Evolutionary conservation across 2,329 filamentous ascomycete species (phyloP).

Genomic region (Hypoxylon sp.): DNA sequence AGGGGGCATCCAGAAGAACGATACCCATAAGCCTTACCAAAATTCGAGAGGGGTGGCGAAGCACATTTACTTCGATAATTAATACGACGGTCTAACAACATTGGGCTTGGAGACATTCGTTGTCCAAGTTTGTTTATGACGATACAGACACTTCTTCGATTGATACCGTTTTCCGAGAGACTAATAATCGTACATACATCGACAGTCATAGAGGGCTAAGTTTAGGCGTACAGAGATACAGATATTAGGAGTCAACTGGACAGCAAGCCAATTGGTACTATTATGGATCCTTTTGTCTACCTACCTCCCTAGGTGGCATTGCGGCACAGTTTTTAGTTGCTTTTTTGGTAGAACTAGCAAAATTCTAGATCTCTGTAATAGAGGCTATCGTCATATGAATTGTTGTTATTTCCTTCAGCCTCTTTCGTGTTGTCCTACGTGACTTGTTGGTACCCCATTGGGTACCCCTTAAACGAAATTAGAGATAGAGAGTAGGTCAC

Average conservation of each 20-base stretch:
- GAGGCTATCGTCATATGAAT: slow-evolving; percentile 9
- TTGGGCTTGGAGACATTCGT: not conserved
- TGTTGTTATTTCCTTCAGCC: slow-evolving; percentile 5
- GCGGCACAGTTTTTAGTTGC: slow-evolving; percentile 7
- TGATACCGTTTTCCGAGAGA: slow-evolving; percentile 16
- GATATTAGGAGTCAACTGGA: slow-evolving; percentile 3
- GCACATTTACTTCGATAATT: slow-evolving; percentile 17
- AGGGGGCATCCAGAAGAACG: not conserved
- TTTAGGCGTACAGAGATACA: not conserved
- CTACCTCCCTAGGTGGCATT: not conserved
- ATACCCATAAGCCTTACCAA: not conserved
- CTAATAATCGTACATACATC: not conserved
- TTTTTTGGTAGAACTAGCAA: slow-evolving; percentile 13
- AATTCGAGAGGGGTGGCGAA: slow-evolving; percentile 14
- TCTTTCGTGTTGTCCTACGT: slow-evolving; percentile 6
- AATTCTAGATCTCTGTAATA: slow-evolving; percentile 1
- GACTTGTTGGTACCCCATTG: slow-evolving; percentile 37
- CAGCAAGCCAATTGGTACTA: slow-evolving; percentile 3
- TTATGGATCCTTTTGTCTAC: not conserved
- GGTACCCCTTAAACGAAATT: slow-evolving; percentile 25
- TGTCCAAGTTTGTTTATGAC: slow-evolving; percentile 3
- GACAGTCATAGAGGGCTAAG: not conserved
- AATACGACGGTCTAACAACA: not conserved
- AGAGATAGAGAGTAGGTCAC: slow-evolving; percentile 1
- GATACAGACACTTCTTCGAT: slow-evolving; percentile 5